Base-by-base conservation (phyloP, 805 yeast genomes). In the Pichia insulana region DNA sequence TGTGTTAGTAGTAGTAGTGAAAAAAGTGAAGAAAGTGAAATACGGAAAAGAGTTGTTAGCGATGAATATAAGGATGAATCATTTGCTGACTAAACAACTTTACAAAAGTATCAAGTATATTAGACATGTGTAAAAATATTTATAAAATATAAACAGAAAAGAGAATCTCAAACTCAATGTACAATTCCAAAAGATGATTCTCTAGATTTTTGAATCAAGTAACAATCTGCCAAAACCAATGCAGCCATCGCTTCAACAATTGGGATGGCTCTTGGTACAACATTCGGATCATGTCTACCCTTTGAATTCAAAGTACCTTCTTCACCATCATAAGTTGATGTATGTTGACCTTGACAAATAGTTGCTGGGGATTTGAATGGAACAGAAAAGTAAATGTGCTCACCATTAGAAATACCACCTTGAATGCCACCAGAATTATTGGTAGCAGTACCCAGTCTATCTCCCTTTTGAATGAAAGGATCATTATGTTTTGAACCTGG, bases 361-460 rank as follows among this genome's bases (percentile, higher is more conserved):
- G 98, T 92, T 39, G 98, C 98, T 15, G 96, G 97, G 2, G 97
- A 89, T 70, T 92, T 92, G 78, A 92, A 92, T 3, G 97, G 97
- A 36, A 92, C 90, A 20, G 85, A 82, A 64, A 92, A 92, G 69
- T 83, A 92, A 57, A 92, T 84, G 65, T 84, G 74, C 65, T 92
- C 98, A 54, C 98, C 98, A 61, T 92, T 92, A 40, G 95, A 69
- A 59, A 92, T 92, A 59, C 98, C 98, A 58, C 98, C 98, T 71
- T 92, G 98, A 49, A 88, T 78, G 67, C 98, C 98, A 55, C 97
- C 98, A 15, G 95, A 84, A 65, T 82, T 80, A 69, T 92, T 92
- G 16, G 97, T 89, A 54, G 62, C 72, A 20, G 98, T 92, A 64
- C 90, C 82, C 59, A 92, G 71, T 56, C 71, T 73, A 22, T 80